Conservation (phyloP, 2,329 filamentous ascomycete genomes). For the Aspergillus neotritici region DNA sequence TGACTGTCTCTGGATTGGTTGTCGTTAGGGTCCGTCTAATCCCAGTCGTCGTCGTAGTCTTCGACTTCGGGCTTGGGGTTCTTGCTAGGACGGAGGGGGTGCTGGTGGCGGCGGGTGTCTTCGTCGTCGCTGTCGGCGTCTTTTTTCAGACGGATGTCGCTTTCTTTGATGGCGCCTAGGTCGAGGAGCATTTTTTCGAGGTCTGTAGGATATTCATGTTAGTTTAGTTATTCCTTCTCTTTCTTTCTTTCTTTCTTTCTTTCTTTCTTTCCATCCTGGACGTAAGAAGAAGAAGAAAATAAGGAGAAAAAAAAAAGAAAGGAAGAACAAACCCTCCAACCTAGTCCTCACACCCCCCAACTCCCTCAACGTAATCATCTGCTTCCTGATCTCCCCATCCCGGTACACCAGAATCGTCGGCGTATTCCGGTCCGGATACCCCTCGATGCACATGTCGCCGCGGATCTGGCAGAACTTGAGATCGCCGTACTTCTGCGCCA, state of each 20-base stretch:
- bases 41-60: constrained; percentile 54
- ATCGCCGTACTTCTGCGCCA: constrained; percentile 81
- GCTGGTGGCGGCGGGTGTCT: constrained; percentile 27
- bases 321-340: constrained; percentile 46
- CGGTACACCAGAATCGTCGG: constrained; percentile 90
- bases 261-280: too few relatives aligned
- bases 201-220: constrained; percentile 41
- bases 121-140: constrained; percentile 52
- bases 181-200: constrained; percentile 77
- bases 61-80: constrained; percentile 35
- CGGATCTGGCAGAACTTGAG: constrained; percentile 97
- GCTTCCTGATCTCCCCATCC: constrained; percentile 85
- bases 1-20: not conserved
- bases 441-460: constrained; percentile 88
- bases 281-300: constrained; percentile 1
- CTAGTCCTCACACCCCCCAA: constrained; percentile 67
- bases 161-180: constrained; percentile 70
- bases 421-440: constrained; percentile 90
- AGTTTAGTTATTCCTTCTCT: too few relatives aligned
- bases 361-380: constrained; percentile 82
- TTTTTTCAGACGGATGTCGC: constrained; percentile 68
- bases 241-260: too few relatives aligned
- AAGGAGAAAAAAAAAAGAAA: not conserved
- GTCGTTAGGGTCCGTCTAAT: constrained; percentile 34
- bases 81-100: constrained; percentile 46